Base-by-base conservation (phyloP, 1,139 yeast genomes). In the Nakaseomyces nivariensis region DNA sequence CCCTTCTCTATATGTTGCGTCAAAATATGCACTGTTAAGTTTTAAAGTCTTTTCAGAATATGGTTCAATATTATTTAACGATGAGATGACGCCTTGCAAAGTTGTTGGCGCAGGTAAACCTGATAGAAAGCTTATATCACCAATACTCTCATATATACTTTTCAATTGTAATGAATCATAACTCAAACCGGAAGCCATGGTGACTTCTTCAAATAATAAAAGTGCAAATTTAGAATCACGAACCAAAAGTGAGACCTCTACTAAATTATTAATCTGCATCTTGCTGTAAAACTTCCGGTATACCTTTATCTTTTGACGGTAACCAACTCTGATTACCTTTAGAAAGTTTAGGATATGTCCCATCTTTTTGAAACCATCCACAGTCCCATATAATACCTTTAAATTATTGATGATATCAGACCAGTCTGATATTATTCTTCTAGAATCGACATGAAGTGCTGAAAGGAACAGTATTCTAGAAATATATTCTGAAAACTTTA, bases 81-180 rank as follows among this genome's bases (percentile, higher is more conserved):
- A 67, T 6, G 67, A 61, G 10, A 81, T 59, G 0, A 85, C 82
- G 49, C 74, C 74, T 0, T 71, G 71, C 8, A 86, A 61, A 0
- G 81, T 70, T 0, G 83, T 75, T 26, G 74, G 72, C 13, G 76
- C 73, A 0, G 88, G 88, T 7, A 85, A 65, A 0, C 94, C 94
- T 56, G 73, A 72, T 2, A 75, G 59, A 41, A 85, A 65, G 60
- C 87, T 95, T 1, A 73, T 71, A 55, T 85, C 88, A 48, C 76
- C 79, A 4, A 69, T 52, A 0, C 58, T 53, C 17, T 71, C 70
- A 58, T 81, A 85, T 1, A 82, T 70, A 1, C 52, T 47, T 5
- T 68, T 54, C 27, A 79, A 57, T 3, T 62, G 49, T 0, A 52
- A 47, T 9, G 64, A 43, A 26, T 66, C 59, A 1, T 54, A 45